Conservation (phyloP, 148 eudicot species). For the Beta vulgaris region DNA sequence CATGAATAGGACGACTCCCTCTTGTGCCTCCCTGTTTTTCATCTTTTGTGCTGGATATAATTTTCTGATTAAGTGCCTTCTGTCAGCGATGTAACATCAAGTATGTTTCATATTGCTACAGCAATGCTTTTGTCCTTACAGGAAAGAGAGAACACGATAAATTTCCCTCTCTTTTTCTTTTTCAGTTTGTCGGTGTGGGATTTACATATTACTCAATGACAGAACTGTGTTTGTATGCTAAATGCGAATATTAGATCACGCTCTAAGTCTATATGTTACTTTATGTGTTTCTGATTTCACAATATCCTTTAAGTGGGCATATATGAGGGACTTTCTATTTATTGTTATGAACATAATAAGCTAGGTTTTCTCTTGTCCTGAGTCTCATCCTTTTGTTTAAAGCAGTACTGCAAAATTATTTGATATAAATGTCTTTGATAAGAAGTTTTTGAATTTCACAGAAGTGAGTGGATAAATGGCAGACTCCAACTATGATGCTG, state of each 20-base stretch:
- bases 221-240: not conserved
- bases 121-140: not conserved
- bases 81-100: not conserved
- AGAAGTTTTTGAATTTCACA: not conserved
- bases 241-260: no score
- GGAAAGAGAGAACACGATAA: not conserved
- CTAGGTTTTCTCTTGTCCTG: not conserved
- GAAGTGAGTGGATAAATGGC: conserved; percentile 16
- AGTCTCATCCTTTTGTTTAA: not conserved
- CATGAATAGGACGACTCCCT: not conserved
- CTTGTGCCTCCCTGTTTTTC: not conserved
- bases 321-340: not conserved
- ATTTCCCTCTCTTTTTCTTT: no score
- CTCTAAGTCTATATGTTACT: no score
- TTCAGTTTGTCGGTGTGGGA: no score
- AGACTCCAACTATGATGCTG: conserved; percentile 13
- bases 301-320: not conserved
- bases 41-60: not conserved
- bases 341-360: not conserved
- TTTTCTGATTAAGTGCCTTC: not conserved
- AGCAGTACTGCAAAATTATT: no score
- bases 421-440: not conserved
- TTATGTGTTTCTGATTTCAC: not conserved
- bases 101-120: conserved; percentile 6
- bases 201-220: not conserved